Base-by-base conservation (phyloP, 2,329 filamentous ascomycete species). In the Sporothrix mexicana region DNA sequence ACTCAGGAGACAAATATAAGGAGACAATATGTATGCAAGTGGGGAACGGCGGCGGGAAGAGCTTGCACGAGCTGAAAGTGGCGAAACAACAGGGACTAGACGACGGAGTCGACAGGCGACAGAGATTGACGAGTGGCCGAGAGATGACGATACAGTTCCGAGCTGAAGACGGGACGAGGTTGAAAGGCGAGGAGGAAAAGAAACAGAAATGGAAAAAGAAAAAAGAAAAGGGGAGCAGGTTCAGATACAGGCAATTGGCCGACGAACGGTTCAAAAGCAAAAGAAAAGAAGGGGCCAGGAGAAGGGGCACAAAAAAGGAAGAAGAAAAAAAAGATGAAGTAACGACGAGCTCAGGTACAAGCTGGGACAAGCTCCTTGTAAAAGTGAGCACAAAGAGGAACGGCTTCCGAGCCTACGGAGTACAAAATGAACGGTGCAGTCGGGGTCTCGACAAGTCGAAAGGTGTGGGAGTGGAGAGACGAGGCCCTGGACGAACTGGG, bases 41-140 rank as follows among this genome's bases (percentile, higher is more conserved):
- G 61, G 41, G 41, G 61, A 66, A 15, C 12, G 41, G 10, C 61
- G 41, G 61, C 41, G n/a, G 61, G 17, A n/a, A 66, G 61, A 25
- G n/a, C 41, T 64, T 64, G 61, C 61, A 45, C 61, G 41, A 64
- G 61, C 61, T 66, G 61, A 66, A 45, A 66, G 61, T 66, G 61
- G 41, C 61, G 57, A 71, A 51, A 53, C 41, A 36, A 12, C 69
- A 53, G 6, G 49, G 61, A 66, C 20, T 47, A 41, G 36, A 57
- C 8, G 25, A 47, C 30, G 7, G 30, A 36, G 30, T 36, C 30
- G 30, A 13, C 17, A n/a, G 30, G 67, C 51, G 49, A 49, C n/a
- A 69, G 41, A 23, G 36, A 49, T 30, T n/a, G 12, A 57, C 25
- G 67, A 69, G 49, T 41, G n/a, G 49, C 36, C 20, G 49, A 30